Base-by-base conservation (phyloP, 768 basidiomycete genomes). In the Agrocybe pediades region DNA sequence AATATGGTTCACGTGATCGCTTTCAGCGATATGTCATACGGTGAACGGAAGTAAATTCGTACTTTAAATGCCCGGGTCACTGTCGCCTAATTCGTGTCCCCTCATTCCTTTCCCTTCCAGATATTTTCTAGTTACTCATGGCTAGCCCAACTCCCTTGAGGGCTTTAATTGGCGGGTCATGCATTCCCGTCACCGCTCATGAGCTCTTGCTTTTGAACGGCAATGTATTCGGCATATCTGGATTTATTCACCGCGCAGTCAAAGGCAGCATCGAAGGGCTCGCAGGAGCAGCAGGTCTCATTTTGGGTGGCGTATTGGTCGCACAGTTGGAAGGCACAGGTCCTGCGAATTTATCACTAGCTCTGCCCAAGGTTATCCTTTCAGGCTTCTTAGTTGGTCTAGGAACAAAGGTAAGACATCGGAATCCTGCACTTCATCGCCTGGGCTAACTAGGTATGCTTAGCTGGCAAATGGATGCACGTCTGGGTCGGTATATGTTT, bases 391-490 rank as follows among this genome's bases (percentile, higher is more conserved):
- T 85, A 19, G 82, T 82, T 17, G 85, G 85, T 9, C 41, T 82
- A 0, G 85, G 85, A 15, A 75, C 82, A 7, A 85, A 80, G 74
- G 83, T 83, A 60, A 45, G 57, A 47, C 15, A 7, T 20, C 42
- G 5, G 19, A 24, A 19, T 19, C 21, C 17, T 24, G 9, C 16
- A 41, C 13, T 17, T 23, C 9, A 21, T 11, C n/a, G 15, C 42
- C n/a, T 41, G 15, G 44, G 9, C 45, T 23, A 43, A n/a, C 23
- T 46, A 24, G 50, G 64, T 27, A 54, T 29, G 41, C 51, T 16
- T 45, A 84, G 84, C 63, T 86, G 48, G 72, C 78, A 15, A 84
- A 83, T 53, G 85, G 85, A 20, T 87, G 85, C 63, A 86, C 85
- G 9, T 86, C 85, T 16, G 85, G 84, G 83, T 85, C 65, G 20